A percentile compares a stretch with the other conserved stretches of the same genome.
Evolutionary conservation across 2,329 filamentous ascomycete species (phyloP).

Genomic region (Rhexocercosporidium sp.): DNA sequence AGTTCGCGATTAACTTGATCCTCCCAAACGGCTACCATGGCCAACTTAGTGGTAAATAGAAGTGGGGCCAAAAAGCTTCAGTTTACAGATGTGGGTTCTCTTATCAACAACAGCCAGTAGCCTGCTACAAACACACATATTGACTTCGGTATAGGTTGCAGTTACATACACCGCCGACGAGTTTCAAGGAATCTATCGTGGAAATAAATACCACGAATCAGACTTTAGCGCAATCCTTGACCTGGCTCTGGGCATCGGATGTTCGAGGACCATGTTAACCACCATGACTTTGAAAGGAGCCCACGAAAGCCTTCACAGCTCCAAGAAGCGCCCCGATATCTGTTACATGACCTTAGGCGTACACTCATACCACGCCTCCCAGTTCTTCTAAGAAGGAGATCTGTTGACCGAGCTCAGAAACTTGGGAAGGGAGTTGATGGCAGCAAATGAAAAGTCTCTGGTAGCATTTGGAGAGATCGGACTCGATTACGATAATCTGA

Average conservation of each 20-base stretch:
- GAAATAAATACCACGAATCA: neutral
- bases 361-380: neutral
- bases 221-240: neutral
- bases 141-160: neutral
- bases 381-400: neutral
- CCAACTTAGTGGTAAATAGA: neutral
- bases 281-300: neutral
- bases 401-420: neutral
- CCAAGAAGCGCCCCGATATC: neutral
- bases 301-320: neutral
- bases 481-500: neutral
- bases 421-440: neutral
- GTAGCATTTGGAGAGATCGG: neutral
- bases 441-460: neutral
- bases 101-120: neutral
- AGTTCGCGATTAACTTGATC: neutral
- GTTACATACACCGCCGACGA: neutral
- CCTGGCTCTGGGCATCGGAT: neutral
- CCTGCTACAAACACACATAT: neutral
- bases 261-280: neutral
- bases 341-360: neutral
- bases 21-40: neutral
- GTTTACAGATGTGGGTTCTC: neutral
- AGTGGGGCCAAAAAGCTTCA: neutral
- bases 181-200: neutral